Percentiles rank a stretch among this genome's conserved stretches.
Conservation (phyloP, 2,329 filamentous ascomycete genomes). For the Alternaria brassicae region DNA sequence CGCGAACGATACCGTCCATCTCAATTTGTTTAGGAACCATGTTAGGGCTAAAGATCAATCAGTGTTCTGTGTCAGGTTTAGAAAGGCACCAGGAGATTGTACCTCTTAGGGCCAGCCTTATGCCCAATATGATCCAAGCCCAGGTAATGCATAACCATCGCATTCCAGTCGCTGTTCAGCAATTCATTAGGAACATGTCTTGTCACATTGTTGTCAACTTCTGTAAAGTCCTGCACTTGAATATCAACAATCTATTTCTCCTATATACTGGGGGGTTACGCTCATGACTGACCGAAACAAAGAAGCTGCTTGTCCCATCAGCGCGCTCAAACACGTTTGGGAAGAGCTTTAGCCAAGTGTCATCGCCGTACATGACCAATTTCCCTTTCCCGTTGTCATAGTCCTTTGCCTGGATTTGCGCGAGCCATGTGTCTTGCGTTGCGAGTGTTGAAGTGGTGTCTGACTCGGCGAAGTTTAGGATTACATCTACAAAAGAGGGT, state of each 20-base stretch:
- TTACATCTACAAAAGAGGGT: constrained; percentile 96
- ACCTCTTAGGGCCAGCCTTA: constrained; percentile 88
- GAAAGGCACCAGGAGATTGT: not conserved
- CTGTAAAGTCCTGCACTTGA: constrained; percentile 80
- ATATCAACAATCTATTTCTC: constrained; percentile 42
- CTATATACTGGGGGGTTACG: constrained; percentile 41
- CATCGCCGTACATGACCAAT: constrained; percentile 94
- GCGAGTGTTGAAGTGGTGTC: constrained; percentile 89
- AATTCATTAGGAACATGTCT: constrained; percentile 84
- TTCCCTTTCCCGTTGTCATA: constrained; percentile 61
- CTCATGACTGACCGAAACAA: constrained; percentile 79
- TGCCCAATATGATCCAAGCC: constrained; percentile 97
- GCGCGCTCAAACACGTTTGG: constrained; percentile 83
- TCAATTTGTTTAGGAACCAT: constrained; percentile 94
- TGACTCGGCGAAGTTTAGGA: constrained; percentile 93
- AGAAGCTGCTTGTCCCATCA: constrained; percentile 97
- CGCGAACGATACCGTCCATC: constrained; percentile 84
- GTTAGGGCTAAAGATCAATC: constrained; percentile 66
- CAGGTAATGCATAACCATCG: constrained; percentile 93
- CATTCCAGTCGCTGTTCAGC: constrained; percentile 81
- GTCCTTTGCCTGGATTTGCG: constrained; percentile 76
- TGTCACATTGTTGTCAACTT: constrained; percentile 97
- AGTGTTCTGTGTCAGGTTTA: constrained; percentile 3
- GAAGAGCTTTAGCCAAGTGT: constrained; percentile 98
- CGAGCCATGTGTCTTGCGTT: constrained; percentile 92